Percentiles rank a stretch among this genome's conserved stretches.
Evolutionary conservation across 495 filamentous ascomycete species (phyloP).

Genomic region (Tuber aestivum): DNA sequence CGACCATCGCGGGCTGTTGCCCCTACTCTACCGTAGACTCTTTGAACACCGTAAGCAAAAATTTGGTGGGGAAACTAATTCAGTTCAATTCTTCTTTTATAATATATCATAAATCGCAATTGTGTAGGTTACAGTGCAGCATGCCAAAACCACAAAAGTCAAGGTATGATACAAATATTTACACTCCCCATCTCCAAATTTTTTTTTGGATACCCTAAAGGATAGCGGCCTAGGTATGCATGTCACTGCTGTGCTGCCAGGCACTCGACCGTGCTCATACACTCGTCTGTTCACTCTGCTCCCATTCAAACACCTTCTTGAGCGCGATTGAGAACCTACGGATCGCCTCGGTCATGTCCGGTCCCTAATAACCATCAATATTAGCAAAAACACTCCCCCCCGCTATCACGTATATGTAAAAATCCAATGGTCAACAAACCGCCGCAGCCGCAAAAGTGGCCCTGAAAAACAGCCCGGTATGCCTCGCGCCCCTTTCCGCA

Average conservation of each 20-base stretch:
- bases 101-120: neutral
- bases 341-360: slow-evolving; percentile 74
- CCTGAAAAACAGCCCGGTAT: slow-evolving; percentile 67
- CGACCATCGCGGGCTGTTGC: neutral
- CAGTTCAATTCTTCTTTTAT: neutral
- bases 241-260: neutral
- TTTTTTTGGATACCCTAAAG: too few species aligned
- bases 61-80: neutral
- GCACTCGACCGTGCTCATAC: neutral
- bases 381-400: neutral
- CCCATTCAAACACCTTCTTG: slow-evolving; percentile 55
- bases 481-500: slow-evolving; percentile 51
- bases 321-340: slow-evolving; percentile 66
- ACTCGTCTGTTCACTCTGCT: slow-evolving; percentile 4
- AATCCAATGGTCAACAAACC: slow-evolving; percentile 28
- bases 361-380: slow-evolving; percentile 31
- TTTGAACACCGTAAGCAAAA: neutral
- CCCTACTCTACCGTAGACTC: neutral
- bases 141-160: neutral
- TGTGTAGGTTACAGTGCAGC: neutral
- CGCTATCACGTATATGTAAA: neutral
- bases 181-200: neutral
- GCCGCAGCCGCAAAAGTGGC: slow-evolving; percentile 81
- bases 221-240: neutral
- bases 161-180: neutral